Evolutionary conservation across 2,329 filamentous ascomycete species (phyloP), one percentile per base, ranked within the genome.

Genomic region (Epichloe aotearoae): DNA sequence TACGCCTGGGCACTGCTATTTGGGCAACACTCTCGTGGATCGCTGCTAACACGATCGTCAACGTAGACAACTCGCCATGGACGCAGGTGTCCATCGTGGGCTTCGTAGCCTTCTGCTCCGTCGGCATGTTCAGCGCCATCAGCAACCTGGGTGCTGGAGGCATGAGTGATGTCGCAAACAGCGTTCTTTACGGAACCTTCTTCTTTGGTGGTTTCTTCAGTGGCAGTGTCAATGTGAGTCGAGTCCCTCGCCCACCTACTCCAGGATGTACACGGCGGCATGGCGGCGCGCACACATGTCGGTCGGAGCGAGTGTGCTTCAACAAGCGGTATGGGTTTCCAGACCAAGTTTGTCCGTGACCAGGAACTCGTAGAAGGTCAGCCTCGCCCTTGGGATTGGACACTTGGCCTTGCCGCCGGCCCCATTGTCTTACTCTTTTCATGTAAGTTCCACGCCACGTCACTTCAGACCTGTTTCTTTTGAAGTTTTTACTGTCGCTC

Each of bases 91-190:
- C 52, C 50, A 42, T 59, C 20, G 53, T 60, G 46, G 57, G 56
- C 37, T 51, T 60, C n/a, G 55, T 54, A 4, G 58, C 56, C 40
- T 58, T 59, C 51, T 59, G 53, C 46, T 54, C 42, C 44, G 47
- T 49, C n/a, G 81, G 81, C 57, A 83, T 84, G 79, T 84, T 76
- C 69, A 84, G 84, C 60, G 79, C 80, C 10, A 69, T 84, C 50
- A 70, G 69, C 54, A 80, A 80, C 54, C 66, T 84, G 23, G 81
- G 81, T 50, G 81, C 78, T 52, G 80, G 69, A 62, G 81, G 53
- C 14, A 46, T 46, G 30, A 33, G 43, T 14, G 51, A 52, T 23
- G 45, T 52, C 57, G 78, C 83, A 58, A 84, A 79, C 64, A 80
- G 78, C 3, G 47, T 52, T 4, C 40, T 52, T 14, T 52, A 52